phyloP scores from a whole-genome alignment of 108 stramenopile species.

The Aureococcus anophagefferens region DNA sequence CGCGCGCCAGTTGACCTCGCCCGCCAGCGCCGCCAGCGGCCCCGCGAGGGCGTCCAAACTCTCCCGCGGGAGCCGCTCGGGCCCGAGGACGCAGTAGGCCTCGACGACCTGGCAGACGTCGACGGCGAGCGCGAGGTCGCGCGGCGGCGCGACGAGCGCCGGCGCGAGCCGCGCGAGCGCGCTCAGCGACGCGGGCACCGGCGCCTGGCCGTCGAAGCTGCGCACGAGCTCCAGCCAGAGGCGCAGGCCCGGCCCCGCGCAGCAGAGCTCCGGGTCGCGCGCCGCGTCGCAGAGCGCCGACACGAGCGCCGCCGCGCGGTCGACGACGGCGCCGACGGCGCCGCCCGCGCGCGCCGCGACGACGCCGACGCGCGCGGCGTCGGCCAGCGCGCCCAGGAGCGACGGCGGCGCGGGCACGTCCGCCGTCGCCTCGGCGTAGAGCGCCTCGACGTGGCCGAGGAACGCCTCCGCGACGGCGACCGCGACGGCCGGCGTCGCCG shows the following conservation, averaged over 20 bases:
- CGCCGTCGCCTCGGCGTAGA: too few relatives aligned
- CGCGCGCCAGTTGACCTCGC: not conserved
- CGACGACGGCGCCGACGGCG: too few relatives aligned
- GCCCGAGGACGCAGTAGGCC: not conserved
- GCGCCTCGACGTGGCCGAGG: too few relatives aligned
- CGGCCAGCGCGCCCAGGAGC: too few relatives aligned
- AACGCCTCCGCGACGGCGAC: too few relatives aligned
- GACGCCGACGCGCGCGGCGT: too few relatives aligned
- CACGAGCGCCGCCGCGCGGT: too few relatives aligned
- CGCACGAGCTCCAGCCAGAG: not conserved
- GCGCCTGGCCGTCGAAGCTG: too few relatives aligned
- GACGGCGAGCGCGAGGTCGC: not conserved
- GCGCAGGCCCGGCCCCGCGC: not conserved
- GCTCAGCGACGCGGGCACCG: not conserved
- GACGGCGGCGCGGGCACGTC: too few relatives aligned
- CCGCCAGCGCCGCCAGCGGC: not conserved
- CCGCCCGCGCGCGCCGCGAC: too few relatives aligned
- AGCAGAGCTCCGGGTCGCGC: not conserved
- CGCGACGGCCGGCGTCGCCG: too few relatives aligned
- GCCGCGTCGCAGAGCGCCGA: not conserved
- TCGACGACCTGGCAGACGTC: not conserved
- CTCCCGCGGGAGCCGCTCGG: too few relatives aligned
- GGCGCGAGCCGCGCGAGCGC: not conserved
- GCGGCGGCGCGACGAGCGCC: not conserved
- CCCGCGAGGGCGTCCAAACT: not conserved